These are phyloP conservation scores for Actinomucor elegans DNA, from an alignment of 371 early-diverging fungal species.

Conservation along the genomic window DNA sequence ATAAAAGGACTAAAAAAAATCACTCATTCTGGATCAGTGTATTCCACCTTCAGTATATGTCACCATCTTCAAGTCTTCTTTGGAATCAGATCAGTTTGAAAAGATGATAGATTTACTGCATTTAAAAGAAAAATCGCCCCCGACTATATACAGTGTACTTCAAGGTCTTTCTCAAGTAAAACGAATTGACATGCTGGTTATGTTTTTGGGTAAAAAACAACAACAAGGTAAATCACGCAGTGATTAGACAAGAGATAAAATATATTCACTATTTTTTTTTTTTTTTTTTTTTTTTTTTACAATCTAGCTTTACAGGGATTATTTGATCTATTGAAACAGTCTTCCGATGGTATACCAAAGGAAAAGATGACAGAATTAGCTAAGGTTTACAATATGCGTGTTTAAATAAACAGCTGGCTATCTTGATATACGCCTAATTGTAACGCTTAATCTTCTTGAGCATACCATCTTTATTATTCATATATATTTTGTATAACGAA, in stretches of 20 bases:
- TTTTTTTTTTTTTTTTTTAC: too few species aligned
- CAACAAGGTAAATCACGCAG: slow-evolving; percentile 46
- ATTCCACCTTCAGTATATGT: slow-evolving; percentile 56
- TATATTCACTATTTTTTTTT: neutral
- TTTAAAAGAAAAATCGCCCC: slow-evolving; percentile 35
- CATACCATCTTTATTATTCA: too few species aligned
- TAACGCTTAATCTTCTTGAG: too few species aligned
- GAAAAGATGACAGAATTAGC: neutral
- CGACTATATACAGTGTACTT: slow-evolving; percentile 44
- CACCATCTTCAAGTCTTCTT: slow-evolving; percentile 65
- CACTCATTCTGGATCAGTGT: slow-evolving; percentile 10
- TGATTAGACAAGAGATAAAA: neutral
- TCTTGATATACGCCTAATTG: too few species aligned
- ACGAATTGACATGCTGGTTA: slow-evolving; percentile 66
- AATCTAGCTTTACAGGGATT: neutral
- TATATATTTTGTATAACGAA: too few species aligned
- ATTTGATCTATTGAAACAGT: neutral
- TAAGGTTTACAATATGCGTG: neutral
- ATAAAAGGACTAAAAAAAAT: neutral
- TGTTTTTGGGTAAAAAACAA: slow-evolving; percentile 61
- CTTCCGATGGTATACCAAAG: neutral
- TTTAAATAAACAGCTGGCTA: too few species aligned
- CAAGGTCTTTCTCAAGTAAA: slow-evolving; percentile 53
- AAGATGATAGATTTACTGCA: slow-evolving; percentile 58
- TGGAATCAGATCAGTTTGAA: slow-evolving; percentile 72